Evolutionary conservation across 805 yeast species (phyloP), one percentile per base, ranked within the genome.

Genomic region (Wickerhamiella hasegawae): DNA sequence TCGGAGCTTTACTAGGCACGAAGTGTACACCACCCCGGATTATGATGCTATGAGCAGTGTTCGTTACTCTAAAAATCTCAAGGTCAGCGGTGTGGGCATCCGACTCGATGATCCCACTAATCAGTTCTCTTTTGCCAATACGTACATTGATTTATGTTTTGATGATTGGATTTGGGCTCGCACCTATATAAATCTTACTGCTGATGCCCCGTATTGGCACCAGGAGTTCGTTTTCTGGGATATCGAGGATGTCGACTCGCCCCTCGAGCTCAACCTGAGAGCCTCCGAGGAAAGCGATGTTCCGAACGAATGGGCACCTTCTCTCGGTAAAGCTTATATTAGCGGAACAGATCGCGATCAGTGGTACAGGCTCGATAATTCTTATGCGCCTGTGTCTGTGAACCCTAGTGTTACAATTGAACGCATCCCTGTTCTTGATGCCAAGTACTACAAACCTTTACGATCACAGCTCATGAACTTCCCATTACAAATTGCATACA

Each of bases 81-180:
- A 28, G 11, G 27, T 38, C 19, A 29, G 27, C 10, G 36, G 37
- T 11, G 3, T 36, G 11, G 26, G 34, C 12, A 20, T 29, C 10
- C 28, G 37, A 15, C 23, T 31, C 12, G 36, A 34, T 25, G 19
- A 35, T 35, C 34, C 33, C 34, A 11, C 22, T n/a, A 10, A 12
- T 4, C 11, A 18, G 9, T 18, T 32, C 4, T 40, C 39, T 15
- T 40, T 51, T 22, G 28, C 34, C n/a, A 51, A 53, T 27, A 44
- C 56, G 2, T 85, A 80, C 48, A 71, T 79, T 2, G 94, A 83
- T 46, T 61, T 84, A 2, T 58, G 66, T 14, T 63, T 81, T 52
- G 78, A 90, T 77, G 74, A 70, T 15, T 63, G 70, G 32, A 71
- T 77, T 1, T 78, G 87, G 82, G 81, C 79, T 26, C 62, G 83